These are phyloP conservation scores for Clitopilus hobsonii DNA, from an alignment of 768 basidiomycete genomes.

Conservation along the genomic window DNA sequence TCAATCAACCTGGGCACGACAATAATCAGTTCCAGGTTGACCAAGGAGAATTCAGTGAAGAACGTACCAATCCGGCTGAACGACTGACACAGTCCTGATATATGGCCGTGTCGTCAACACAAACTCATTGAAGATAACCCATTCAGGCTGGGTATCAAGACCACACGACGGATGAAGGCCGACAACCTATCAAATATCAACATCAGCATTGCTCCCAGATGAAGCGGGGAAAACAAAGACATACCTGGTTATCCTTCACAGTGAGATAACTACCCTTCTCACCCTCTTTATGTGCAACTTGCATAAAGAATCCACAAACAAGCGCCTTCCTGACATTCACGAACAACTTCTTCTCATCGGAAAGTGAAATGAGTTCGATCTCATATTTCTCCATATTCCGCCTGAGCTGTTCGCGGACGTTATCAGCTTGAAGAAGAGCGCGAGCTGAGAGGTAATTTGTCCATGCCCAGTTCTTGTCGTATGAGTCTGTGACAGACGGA, in stretches of 20 bases:
- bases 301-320: slow-evolving; percentile 97
- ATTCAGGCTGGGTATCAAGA: slow-evolving; percentile 82
- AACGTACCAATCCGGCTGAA: slow-evolving; percentile 79
- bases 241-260: slow-evolving; percentile 90
- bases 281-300: slow-evolving; percentile 91
- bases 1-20: slow-evolving; percentile 31
- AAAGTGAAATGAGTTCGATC: slow-evolving; percentile 64
- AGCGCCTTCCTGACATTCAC: slow-evolving; percentile 76
- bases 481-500: slow-evolving; percentile 43
- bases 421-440: slow-evolving; percentile 86
- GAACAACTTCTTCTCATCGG: slow-evolving; percentile 69
- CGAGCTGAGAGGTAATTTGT: slow-evolving; percentile 81
- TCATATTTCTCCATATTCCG: slow-evolving; percentile 91
- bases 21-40: neutral
- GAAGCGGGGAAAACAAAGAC: slow-evolving; percentile 10
- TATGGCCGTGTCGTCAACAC: slow-evolving; percentile 86
- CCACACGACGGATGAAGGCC: slow-evolving; percentile 84
- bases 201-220: neutral
- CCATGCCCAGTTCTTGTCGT: slow-evolving; percentile 89
- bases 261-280: slow-evolving; percentile 87
- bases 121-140: slow-evolving; percentile 94
- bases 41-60: neutral
- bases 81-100: slow-evolving; percentile 88
- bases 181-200: slow-evolving; percentile 47
- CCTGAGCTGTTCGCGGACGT: slow-evolving; percentile 85